phyloP scores from a whole-genome alignment of 345 rosid genomes.

The Cardamine occulta region DNA sequence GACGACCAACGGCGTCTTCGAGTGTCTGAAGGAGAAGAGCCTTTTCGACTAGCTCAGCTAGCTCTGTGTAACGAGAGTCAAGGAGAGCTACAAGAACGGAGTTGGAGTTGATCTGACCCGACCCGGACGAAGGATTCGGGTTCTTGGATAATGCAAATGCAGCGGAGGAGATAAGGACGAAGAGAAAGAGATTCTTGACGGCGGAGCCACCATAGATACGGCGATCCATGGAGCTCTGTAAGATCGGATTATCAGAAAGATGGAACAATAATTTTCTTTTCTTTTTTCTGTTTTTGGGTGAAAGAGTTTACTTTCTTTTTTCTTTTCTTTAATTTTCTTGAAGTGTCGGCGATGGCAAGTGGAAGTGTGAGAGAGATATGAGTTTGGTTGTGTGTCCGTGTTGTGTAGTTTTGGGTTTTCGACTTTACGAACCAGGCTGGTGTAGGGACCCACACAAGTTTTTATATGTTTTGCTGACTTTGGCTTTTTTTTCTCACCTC shows the following conservation, averaged over 20 bases:
- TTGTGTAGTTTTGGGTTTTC: constrained; percentile 29
- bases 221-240: constrained; percentile 44
- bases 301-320: constrained; percentile 37
- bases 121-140: constrained; percentile 42
- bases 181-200: constrained; percentile 15
- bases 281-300: constrained; percentile 4
- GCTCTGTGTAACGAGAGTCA: constrained; percentile 80
- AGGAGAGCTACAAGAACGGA: constrained; percentile 79
- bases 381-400: constrained; percentile 39
- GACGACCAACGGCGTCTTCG: constrained; percentile 60
- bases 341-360: constrained; percentile 46
- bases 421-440: constrained; percentile 42
- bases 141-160: constrained; percentile 31
- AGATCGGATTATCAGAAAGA: constrained; percentile 30
- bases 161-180: constrained; percentile 3
- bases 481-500: background rate
- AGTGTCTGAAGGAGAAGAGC: constrained; percentile 71
- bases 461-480: constrained; percentile 31
- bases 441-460: constrained; percentile 32
- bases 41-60: constrained; percentile 74
- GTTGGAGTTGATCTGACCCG: constrained; percentile 70
- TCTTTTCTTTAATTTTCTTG: background rate
- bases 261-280: constrained; percentile 10
- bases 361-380: constrained; percentile 32
- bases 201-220: constrained; percentile 42